Evolutionary conservation across 192 early-diverging fungal genomes (phyloP).

Genomic region (Podila epicladia): DNA sequence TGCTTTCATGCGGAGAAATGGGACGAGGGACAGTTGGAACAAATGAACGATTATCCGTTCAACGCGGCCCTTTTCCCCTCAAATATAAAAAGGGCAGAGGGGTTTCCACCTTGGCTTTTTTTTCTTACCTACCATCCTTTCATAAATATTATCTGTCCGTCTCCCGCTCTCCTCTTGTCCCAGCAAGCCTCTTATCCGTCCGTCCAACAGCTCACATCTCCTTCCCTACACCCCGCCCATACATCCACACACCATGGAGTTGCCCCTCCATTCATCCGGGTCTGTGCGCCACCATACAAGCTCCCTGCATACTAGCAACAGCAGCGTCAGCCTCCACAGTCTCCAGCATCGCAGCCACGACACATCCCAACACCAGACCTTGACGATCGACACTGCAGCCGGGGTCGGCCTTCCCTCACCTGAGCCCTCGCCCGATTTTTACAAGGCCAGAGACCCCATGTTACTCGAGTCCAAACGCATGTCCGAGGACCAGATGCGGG

Average conservation of each 20-base stretch:
- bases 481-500: conserved; percentile 60
- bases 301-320: neutral
- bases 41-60: neutral
- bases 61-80: no score
- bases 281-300: neutral
- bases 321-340: neutral
- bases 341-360: neutral
- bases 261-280: conserved; percentile 4
- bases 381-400: conserved; percentile 16
- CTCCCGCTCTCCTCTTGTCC: neutral
- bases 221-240: neutral
- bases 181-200: neutral
- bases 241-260: neutral
- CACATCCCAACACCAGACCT: neutral
- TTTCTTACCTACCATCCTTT: no score
- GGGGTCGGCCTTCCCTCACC: conserved; percentile 24
- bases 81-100: no score
- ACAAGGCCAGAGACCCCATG: conserved; percentile 51
- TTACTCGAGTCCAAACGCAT: conserved; percentile 50
- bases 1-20: no score
- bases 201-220: neutral
- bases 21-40: neutral
- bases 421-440: conserved; percentile 32
- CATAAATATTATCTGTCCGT: no score
- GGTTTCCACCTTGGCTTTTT: no score